Evolutionary conservation across 805 yeast genomes (phyloP), one percentile per base, ranked within the genome.

Genomic region (Scheffersomyces coipomensis): DNA sequence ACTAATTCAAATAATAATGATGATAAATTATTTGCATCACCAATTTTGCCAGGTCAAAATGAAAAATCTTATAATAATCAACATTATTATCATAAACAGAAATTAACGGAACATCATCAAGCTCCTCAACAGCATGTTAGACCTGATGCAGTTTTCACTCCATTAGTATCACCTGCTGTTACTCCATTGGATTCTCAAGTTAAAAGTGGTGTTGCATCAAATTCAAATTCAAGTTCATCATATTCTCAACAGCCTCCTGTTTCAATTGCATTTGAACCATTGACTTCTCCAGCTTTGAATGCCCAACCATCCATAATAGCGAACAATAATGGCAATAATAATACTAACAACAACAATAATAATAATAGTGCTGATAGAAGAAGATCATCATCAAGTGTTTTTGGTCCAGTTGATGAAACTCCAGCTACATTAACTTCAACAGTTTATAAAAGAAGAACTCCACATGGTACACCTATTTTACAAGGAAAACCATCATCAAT

Each of bases 131-230:
- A 52, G 23, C 67, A 64, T 39, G 69, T 78, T 2, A 61, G 79
- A 32, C 80, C 83, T 1, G 83, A 78, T 43, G 78, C 77, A 35
- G 77, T 77, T 4, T 85, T 83, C 60, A 85, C 93, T 1, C 93
- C 95, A 0, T 67, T 85, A 44, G 77, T 83, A 1, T 83, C 90
- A 2, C 95, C 95, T 0, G 82, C 85, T 8, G 84, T 80, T 12
- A 78, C 88, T 2, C 88, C 88, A 1, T 50, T 73, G 51, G 88
- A 75, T 16, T 47, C 52, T 25, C 60, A 54, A 31, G 55, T 55
- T 5, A 56, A 54, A 48, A 50, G 34, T 49, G 38, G 38, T 32
- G 51, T 38, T 19, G 34, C 17, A 2, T 2, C 25, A 12, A 11
- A 17, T 17, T 12, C 15, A 2, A 2, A 22, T 11, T 12, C 6